A percentile compares a stretch with the other conserved stretches of the same genome.
phyloP scores from a whole-genome alignment of 257 asterid species.

The Nicotiana tomentosiformis region DNA sequence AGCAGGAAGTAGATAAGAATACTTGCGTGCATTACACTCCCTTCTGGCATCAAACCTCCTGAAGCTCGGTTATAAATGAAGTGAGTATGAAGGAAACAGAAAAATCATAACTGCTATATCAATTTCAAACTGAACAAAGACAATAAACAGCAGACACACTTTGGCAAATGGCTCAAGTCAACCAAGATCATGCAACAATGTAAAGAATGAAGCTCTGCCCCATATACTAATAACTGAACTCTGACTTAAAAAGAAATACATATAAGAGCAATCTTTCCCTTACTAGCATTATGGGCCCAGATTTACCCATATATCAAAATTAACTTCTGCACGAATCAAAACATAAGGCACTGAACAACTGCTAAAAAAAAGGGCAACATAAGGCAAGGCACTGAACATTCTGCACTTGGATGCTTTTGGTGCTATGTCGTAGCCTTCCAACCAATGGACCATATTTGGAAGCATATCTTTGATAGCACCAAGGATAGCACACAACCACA shows the following conservation, averaged over 20 bases:
- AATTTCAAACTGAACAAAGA: not conserved
- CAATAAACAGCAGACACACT: not conserved
- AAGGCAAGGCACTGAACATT: not conserved
- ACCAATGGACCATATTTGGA: not conserved
- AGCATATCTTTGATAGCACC: too few species aligned
- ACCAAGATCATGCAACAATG: not conserved
- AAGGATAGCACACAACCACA: too few species aligned
- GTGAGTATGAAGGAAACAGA: not conserved
- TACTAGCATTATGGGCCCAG: not conserved
- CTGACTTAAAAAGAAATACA: not conserved
- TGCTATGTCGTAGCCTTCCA: not conserved
- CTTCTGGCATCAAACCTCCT: conserved; percentile 92
- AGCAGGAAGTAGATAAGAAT: conserved; percentile 86
- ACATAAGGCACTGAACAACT: conserved; percentile 2
- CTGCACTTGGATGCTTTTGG: not conserved
- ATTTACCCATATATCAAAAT: not conserved
- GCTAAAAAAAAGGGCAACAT: not conserved
- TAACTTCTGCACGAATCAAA: not conserved
- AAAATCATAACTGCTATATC: not conserved
- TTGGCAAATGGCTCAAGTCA: not conserved
- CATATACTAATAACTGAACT: not conserved
- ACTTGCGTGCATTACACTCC: conserved; percentile 79
- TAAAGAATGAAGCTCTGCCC: not conserved
- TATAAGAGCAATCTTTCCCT: not conserved
- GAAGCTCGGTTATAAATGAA: conserved; percentile 13